Conservation (phyloP, 257 asterid species). For the Solanum tacnaense region DNA sequence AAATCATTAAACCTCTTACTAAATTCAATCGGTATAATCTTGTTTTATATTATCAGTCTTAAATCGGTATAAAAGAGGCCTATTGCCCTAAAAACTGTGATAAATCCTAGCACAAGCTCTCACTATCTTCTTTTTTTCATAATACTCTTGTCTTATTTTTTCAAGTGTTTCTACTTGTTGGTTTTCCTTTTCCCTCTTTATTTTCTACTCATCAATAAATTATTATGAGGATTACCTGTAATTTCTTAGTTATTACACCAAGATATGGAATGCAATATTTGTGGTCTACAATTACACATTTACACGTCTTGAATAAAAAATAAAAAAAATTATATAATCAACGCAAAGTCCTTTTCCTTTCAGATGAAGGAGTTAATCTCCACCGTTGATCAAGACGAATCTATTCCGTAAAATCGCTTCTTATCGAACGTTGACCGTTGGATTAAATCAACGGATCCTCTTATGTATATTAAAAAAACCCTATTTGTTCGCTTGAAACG, state of each 20-base stretch:
- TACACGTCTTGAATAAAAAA: background rate
- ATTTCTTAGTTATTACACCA: background rate
- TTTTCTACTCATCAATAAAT: background rate
- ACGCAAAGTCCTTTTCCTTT: background rate
- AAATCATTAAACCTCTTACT: background rate
- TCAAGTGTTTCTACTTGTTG: background rate
- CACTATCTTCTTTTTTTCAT: background rate
- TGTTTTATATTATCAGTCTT: background rate
- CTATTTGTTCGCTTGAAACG: conserved; percentile 14
- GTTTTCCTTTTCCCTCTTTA: background rate
- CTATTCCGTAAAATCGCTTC: background rate
- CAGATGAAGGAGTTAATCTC: conserved; percentile 5
- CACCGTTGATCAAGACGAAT: conserved; percentile 11
- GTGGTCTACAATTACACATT: background rate
- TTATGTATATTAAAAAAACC: background rate
- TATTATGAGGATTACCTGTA: background rate
- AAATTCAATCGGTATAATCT: background rate
- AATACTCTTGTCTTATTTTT: background rate
- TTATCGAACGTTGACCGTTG: conserved; percentile 12
- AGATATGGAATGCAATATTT: background rate
- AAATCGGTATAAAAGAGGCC: rapidly evolving
- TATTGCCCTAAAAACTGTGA: background rate
- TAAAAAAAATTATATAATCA: background rate
- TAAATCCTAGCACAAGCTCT: background rate
- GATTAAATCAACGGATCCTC: conserved; percentile 20